Evolutionary conservation across 2,329 filamentous ascomycete genomes (phyloP).

Genomic region (Xenoacremonium recifei): DNA sequence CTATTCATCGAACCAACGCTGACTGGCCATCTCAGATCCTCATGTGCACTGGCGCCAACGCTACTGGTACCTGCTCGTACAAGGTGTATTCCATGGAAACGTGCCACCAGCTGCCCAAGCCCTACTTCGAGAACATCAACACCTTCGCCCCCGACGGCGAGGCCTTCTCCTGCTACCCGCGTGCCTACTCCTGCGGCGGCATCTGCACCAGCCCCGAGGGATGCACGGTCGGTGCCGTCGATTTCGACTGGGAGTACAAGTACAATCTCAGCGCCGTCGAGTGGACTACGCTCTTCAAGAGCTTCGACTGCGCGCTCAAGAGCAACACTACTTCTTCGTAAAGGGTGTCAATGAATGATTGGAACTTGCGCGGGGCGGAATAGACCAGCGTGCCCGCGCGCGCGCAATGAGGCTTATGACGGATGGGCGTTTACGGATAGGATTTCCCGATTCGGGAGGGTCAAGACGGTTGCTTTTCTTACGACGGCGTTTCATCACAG

Average conservation of each 20-base stretch:
- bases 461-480: neutral
- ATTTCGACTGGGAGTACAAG: conserved; percentile 45
- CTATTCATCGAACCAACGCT: neutral
- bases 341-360: too few relatives aligned
- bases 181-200: conserved; percentile 37
- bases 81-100: conserved; percentile 40
- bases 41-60: conserved; percentile 50
- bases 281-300: conserved; percentile 41
- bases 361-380: too few relatives aligned
- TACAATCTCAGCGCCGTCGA: conserved; percentile 43
- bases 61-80: conserved; percentile 46
- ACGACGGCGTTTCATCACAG: neutral
- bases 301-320: conserved; percentile 32
- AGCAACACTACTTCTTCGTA: too few relatives aligned
- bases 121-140: conserved; percentile 40
- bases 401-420: neutral
- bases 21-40: conserved; percentile 34
- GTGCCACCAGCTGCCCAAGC: conserved; percentile 45
- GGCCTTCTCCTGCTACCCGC: conserved; percentile 47
- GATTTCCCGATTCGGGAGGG: neutral
- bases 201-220: conserved; percentile 51
- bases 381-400: too few relatives aligned
- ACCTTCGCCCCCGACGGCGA: conserved; percentile 54
- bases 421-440: neutral
- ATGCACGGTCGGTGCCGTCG: conserved; percentile 50